Percentiles rank a stretch among this genome's conserved stretches.
Conservation (phyloP, 352 stramenopile genomes). For the Globisporangium cystogenes region DNA sequence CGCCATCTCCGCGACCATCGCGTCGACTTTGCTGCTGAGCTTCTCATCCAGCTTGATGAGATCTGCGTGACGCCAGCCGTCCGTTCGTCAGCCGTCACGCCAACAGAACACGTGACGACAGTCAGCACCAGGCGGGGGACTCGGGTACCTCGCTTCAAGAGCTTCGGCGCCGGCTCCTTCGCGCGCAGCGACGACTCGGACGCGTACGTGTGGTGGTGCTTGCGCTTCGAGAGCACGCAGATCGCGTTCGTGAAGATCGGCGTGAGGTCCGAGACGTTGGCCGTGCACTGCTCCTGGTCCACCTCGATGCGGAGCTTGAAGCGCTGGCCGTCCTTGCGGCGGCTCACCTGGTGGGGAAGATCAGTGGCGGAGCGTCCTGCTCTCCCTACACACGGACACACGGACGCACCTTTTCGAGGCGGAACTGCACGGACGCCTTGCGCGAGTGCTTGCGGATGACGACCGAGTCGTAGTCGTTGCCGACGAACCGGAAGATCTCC, state of each 20-base stretch:
- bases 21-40: slow-evolving; percentile 45
- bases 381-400: too few relatives aligned
- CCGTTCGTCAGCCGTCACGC: not conserved
- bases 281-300: slow-evolving; percentile 79
- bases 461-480: slow-evolving; percentile 81
- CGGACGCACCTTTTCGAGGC: slow-evolving; percentile 69
- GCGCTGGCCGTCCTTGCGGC: slow-evolving; percentile 76
- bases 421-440: slow-evolving; percentile 72
- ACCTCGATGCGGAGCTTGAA: slow-evolving; percentile 85
- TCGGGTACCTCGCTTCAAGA: slow-evolving; percentile 64
- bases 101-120: too few relatives aligned
- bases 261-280: slow-evolving; percentile 69
- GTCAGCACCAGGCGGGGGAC: too few relatives aligned
- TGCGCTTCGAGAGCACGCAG: slow-evolving; percentile 83
- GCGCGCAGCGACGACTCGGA: slow-evolving; percentile 34
- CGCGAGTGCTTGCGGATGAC: slow-evolving; percentile 60
- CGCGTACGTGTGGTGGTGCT: slow-evolving; percentile 43
- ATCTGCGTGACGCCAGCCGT: slow-evolving; percentile 20
- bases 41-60: slow-evolving; percentile 56
- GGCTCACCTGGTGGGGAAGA: slow-evolving; percentile 49
- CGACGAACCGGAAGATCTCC: slow-evolving; percentile 84
- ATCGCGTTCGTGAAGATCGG: slow-evolving; percentile 85
- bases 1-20: slow-evolving; percentile 40
- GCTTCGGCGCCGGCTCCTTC: slow-evolving; percentile 53
- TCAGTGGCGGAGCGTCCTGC: too few relatives aligned